Evolutionary conservation across 2,329 filamentous ascomycete species (phyloP), one percentile per base, ranked within the genome.

Genomic region (Cercospora sp.): DNA sequence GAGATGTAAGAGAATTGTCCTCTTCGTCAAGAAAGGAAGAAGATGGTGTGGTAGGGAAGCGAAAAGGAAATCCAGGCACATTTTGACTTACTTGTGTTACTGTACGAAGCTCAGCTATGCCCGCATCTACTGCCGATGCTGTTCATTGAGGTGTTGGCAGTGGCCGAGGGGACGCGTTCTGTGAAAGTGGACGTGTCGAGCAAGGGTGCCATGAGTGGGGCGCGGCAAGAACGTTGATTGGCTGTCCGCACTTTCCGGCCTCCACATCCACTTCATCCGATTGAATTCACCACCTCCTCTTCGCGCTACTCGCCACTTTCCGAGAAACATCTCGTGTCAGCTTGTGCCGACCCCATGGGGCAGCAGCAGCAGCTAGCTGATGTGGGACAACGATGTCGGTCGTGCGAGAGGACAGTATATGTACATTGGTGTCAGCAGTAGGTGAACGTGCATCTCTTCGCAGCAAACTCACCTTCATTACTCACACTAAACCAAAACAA

Each of bases 171-270:
- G 30, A 58, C 53, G 53, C 53, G 53, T 58, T 28, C 20, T 18
- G 26, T 31, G 53, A n/a, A 58, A 31, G 53, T 33, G 53, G 53
- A 58, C 53, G 53, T 58, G 53, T 58, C 53, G 53, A 30, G 53
- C 53, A 31, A 10, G 26, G 45, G 9, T 58, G 30, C 13, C 8
- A 1, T 4, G 30, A 58, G 53, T 30, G 53, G 53, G 26, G 53
- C 23, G 10, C 16, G 3, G 16, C 26, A 30, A 31, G 53, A 13
- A 13, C 23, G 53, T n/a, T 28, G 53, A 58, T 58, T 58, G 53
- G 53, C 3, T 10, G 53, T 16, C 53, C 53, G 13, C 53, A 57
- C 8, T 13, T 31, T 57, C 53, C 53, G 23, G 5, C 53, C 23
- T 16, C n/a, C 28, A 31, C 53, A 18, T 20, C 53, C 53, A 57